Evolutionary conservation across 2,329 filamentous ascomycete genomes (phyloP).

Genomic region (Ceratocystis papillata): DNA sequence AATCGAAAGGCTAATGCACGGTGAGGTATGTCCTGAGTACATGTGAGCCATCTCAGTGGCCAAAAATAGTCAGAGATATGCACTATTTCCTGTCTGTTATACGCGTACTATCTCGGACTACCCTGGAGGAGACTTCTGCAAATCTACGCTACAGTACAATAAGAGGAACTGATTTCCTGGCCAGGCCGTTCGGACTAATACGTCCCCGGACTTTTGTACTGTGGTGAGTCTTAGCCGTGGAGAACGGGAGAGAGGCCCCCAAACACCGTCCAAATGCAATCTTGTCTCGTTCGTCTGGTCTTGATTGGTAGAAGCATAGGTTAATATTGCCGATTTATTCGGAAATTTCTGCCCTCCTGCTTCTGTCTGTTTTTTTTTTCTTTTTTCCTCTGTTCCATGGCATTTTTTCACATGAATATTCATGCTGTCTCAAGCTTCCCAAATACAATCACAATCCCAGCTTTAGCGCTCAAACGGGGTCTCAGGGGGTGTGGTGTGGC

Average conservation of each 20-base stretch:
- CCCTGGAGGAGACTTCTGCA: no score
- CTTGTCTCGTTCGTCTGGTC: background rate
- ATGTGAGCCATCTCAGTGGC: background rate
- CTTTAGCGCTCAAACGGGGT: background rate
- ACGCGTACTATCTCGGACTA: no score
- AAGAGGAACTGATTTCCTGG: no score
- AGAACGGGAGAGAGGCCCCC: background rate
- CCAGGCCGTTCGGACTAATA: no score
- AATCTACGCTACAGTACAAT: no score
- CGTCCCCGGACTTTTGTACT: no score
- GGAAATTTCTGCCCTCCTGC: background rate
- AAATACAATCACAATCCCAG: background rate
- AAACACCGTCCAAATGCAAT: background rate
- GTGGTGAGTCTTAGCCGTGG: no score
- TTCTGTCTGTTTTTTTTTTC: background rate
- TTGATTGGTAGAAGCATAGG: no score
- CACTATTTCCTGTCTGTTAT: no score
- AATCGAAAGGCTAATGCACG: conserved; percentile 5
- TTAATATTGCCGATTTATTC: background rate
- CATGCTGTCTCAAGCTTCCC: background rate
- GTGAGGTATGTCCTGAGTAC: background rate
- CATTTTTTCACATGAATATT: background rate
- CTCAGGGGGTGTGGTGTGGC: background rate
- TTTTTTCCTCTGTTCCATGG: background rate
- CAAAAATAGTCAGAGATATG: background rate